Evolutionary conservation across 2,329 filamentous ascomycete genomes (phyloP).

Genomic region (Botrytis cinerea): DNA sequence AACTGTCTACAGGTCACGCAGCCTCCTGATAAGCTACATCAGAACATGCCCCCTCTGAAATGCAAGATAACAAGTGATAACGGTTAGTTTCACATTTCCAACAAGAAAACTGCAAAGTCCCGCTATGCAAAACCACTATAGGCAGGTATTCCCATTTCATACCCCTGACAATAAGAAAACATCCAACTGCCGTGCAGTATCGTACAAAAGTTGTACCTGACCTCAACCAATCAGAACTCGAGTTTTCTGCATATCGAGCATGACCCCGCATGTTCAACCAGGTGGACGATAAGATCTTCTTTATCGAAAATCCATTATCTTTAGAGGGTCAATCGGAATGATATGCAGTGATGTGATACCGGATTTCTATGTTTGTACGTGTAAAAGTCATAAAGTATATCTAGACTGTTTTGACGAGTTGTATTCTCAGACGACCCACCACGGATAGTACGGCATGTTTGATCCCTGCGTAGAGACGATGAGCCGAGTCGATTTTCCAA

Average conservation of each 20-base stretch:
- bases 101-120: background rate
- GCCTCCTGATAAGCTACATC: background rate
- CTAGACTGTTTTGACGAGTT: background rate
- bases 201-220: background rate
- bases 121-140: background rate
- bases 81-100: background rate
- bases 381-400: background rate
- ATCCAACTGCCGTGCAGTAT: background rate
- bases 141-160: background rate
- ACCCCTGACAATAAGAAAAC: background rate
- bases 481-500: background rate
- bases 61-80: constrained; percentile 4
- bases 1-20: background rate
- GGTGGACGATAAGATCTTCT: constrained; percentile 4
- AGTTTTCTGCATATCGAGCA: background rate
- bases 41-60: background rate
- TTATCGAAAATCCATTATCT: background rate
- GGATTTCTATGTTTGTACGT: background rate
- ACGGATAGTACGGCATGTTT: background rate
- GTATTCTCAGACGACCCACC: background rate
- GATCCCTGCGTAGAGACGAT: background rate
- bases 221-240: background rate
- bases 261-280: constrained; percentile 2
- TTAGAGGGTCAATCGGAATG: background rate
- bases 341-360: background rate